Evolutionary conservation across 257 asterid genomes (phyloP).

Genomic region (Asclepias syriaca): DNA sequence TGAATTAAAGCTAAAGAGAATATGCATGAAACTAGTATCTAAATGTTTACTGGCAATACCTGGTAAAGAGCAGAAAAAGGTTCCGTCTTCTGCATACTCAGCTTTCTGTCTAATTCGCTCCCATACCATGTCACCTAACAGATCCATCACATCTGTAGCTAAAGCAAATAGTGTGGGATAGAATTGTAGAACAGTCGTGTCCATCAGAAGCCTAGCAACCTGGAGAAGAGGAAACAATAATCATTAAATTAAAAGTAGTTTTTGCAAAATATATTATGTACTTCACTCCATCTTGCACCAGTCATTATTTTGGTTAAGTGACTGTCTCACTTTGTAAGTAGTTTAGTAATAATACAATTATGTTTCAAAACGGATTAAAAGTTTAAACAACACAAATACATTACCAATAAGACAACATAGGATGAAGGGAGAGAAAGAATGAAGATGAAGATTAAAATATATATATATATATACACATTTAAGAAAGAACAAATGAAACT

Average conservation of each 20-base stretch:
- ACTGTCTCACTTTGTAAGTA: background rate
- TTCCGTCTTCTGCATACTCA: constrained; percentile 51
- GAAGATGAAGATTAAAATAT: background rate
- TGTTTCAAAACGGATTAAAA: background rate
- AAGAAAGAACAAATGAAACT: background rate
- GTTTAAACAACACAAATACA: background rate
- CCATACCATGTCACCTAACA: constrained; percentile 90
- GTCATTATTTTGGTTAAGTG: background rate
- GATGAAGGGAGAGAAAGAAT: background rate
- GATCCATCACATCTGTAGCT: constrained; percentile 77
- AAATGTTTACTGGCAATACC: constrained; percentile 34
- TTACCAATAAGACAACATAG: background rate
- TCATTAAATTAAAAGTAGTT: constrained; percentile 8
- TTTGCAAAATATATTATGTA: background rate
- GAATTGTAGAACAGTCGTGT: constrained; percentile 58
- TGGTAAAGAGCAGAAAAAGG: constrained; percentile 43
- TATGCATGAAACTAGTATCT: background rate
- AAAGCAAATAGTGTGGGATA: constrained; percentile 79
- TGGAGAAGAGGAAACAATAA: constrained; percentile 29
- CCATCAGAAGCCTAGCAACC: constrained; percentile 82
- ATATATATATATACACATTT: background rate
- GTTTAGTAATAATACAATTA: background rate
- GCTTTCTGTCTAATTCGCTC: constrained; percentile 62
- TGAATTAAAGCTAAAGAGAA: constrained; percentile 1
- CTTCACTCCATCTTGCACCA: background rate